Evolutionary conservation across 257 asterid genomes (phyloP), one percentile per base, ranked within the genome.

Genomic region (Ilex aquifolium): DNA sequence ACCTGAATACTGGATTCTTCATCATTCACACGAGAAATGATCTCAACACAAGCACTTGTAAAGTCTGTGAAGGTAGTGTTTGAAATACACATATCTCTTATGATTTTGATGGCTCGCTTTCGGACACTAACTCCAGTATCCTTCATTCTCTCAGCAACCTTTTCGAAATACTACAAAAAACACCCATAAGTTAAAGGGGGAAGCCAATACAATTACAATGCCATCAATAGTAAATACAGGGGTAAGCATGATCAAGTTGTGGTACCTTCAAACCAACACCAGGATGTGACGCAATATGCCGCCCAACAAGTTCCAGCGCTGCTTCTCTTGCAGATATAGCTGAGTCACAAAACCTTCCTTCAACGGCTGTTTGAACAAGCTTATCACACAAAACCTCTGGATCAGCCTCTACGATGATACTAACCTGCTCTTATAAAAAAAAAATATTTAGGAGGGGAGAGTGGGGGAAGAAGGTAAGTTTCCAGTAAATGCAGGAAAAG

Each of bases 1-100:
- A 92, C 99, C 99, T 89, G 99, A 53, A 93, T 76, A 83, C 97
- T 93, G 66, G 97, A 84, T 75, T 93, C 99, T 70, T 90, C 99
- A 57, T 93, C 99, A 73, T 80, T 90, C 67, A 93, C 81, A 60
- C 97, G 97, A 65, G 99, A 88, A 56, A 93, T 84, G 54, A 93
- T 87, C 72, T 88, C 94, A 68, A 84, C 80, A 76, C 91, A 93
- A 63, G 99, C 99, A 75, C 78, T 56, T 39, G 95, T 72, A 59
- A 79, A 81, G 54, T 78, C 95, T 48, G 96, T 12, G 74, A 93
- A 87, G 63, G 76, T 87, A 12, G 84, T 63, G 68, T 75, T 84
- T 62, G 99, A 85, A 65, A 86, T 82, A 77, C 95, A 93, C 96
- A 93, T 90, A 71, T 93, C 99, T 82, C 80, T 83, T 67, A 90